Percentiles rank a stretch among this genome's conserved stretches.
Evolutionary conservation across 225 moss, liverwort and hornwort species (phyloP).

Genomic region (Polytrichum formosum): DNA sequence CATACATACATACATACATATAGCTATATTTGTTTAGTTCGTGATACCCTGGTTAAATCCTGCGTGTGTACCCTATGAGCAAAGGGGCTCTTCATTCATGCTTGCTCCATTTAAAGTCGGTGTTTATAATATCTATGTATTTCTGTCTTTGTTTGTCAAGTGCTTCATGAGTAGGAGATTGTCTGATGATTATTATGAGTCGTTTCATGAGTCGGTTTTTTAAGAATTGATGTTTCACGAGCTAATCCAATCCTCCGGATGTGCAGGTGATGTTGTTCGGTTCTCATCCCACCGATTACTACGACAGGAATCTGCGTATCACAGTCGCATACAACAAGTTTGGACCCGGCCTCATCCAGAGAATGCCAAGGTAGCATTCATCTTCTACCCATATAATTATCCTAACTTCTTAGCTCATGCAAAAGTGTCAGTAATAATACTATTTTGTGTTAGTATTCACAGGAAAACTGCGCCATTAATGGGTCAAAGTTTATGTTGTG

Average conservation of each 20-base stretch:
- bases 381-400: no score
- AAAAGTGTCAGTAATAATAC: no score
- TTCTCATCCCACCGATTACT: not conserved
- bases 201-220: not conserved
- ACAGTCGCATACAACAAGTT: slow-evolving; percentile 27
- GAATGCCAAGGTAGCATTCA: slow-evolving; percentile 18
- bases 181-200: no score
- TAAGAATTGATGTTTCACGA: not conserved
- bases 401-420: no score
- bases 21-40: no score
- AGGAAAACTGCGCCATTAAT: no score
- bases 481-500: no score
- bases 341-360: slow-evolving; percentile 12
- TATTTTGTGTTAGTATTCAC: no score
- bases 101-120: no score
- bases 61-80: no score
- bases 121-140: no score
- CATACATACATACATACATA: not conserved
- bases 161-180: not conserved
- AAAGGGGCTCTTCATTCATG: not conserved
- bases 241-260: not conserved
- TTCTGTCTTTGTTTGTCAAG: not conserved
- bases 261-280: slow-evolving; percentile 23
- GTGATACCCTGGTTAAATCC: no score
- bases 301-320: slow-evolving; percentile 13